Conservation (phyloP, 2,329 filamentous ascomycete genomes). For the Sordariomycetes sp. region DNA sequence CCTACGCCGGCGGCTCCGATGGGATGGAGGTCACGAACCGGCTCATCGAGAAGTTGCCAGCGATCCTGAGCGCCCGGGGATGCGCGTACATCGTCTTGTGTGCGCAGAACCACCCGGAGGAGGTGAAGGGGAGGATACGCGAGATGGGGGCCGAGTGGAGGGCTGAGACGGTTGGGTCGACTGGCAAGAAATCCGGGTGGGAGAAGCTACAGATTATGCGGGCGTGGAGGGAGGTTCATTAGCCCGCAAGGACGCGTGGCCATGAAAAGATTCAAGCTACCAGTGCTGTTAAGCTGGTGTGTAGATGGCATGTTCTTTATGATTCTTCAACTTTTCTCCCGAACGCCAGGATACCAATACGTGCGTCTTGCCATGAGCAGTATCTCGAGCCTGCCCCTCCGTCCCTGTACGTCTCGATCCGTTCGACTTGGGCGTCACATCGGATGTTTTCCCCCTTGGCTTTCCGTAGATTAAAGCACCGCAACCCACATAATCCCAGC, state of each 20-base stretch:
- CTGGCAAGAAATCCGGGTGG: slow-evolving; percentile 84
- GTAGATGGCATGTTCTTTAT: slow-evolving; percentile 8
- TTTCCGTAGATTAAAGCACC: slow-evolving; percentile 7
- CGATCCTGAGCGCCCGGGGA: slow-evolving; percentile 49
- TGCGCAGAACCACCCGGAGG: slow-evolving; percentile 73
- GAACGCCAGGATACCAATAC: slow-evolving; percentile 6
- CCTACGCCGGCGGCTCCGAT: slow-evolving; percentile 78
- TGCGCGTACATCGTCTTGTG: slow-evolving; percentile 86
- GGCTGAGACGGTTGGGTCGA: slow-evolving; percentile 65
- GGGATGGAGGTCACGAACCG: slow-evolving; percentile 91
- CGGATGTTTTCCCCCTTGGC: slow-evolving; percentile 3
- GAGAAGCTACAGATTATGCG: slow-evolving; percentile 84
- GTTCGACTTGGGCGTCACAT: background rate
- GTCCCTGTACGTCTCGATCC: background rate
- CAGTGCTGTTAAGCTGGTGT: background rate
- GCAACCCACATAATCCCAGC: background rate
- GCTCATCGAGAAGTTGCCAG: slow-evolving; percentile 56
- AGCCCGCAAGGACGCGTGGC: slow-evolving; percentile 2
- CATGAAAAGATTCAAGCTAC: background rate
- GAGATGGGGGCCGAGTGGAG: slow-evolving; percentile 47
- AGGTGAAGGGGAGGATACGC: slow-evolving; percentile 51
- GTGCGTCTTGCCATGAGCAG: background rate
- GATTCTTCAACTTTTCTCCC: background rate
- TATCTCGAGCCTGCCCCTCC: background rate
- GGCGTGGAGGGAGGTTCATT: slow-evolving; percentile 53